These are phyloP conservation scores for Pyrenopolyporus hunteri DNA, from an alignment of 495 filamentous ascomycete genomes.

Conservation along the genomic window DNA sequence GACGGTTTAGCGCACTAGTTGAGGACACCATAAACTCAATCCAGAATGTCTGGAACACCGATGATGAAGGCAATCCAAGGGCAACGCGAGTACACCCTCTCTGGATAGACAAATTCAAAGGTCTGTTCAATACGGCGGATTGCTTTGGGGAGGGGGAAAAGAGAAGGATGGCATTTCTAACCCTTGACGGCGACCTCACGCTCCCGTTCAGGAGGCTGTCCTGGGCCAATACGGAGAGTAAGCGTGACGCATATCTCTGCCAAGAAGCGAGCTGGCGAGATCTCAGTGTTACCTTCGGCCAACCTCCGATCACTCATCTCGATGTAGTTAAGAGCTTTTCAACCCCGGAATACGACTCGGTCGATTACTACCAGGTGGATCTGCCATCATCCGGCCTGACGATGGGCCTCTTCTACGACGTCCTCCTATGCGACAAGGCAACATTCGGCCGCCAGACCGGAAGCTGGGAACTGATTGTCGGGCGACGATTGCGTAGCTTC, in stretches of 20 bases:
- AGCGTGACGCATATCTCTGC: constrained; percentile 22
- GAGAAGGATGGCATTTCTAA: constrained; percentile 11
- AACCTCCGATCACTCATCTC: constrained; percentile 24
- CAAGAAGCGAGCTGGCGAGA: constrained; percentile 36
- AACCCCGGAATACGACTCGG: constrained; percentile 2
- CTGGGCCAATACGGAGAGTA: constrained; percentile 18
- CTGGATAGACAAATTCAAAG: constrained; percentile 27
- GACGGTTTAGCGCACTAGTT: constrained; percentile 9
- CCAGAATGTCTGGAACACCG: neutral
- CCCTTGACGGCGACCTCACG: constrained; percentile 34
- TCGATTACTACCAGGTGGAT: constrained; percentile 37
- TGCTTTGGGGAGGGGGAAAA: constrained; percentile 31
- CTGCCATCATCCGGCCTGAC: constrained; percentile 29
- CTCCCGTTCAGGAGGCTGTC: constrained; percentile 34
- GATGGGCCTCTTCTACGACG: constrained; percentile 37
- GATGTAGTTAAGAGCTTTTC: constrained; percentile 36
- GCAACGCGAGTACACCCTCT: constrained; percentile 23
- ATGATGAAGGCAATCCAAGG: neutral
- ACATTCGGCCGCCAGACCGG: constrained; percentile 33
- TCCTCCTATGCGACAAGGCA: constrained; percentile 35
- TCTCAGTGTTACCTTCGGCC: constrained; percentile 37
- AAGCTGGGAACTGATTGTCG: constrained; percentile 32
- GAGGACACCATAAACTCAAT: constrained; percentile 21
- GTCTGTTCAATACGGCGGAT: constrained; percentile 31
- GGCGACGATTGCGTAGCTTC: constrained; percentile 22